phyloP scores from a whole-genome alignment of 2,329 filamentous ascomycete genomes.

The Botrytis byssoidea region DNA sequence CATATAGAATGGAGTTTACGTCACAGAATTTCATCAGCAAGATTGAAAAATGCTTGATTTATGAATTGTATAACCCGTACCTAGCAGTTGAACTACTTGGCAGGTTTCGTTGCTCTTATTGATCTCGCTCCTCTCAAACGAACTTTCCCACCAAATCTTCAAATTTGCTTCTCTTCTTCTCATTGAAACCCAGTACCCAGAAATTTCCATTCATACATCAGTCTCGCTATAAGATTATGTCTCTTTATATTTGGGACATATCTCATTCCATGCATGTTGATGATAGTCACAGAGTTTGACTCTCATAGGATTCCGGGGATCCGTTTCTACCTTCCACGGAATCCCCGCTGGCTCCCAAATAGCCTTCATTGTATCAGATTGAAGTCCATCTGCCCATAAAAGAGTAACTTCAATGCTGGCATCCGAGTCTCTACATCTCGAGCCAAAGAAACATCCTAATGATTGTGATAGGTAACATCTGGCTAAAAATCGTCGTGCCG shows the following conservation, averaged over 20 bases:
- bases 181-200: no score
- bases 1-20: not conserved
- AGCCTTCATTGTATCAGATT: not conserved
- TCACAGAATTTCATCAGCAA: not conserved
- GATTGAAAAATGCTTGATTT: not conserved
- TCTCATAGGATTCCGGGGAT: not conserved
- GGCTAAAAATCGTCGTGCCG: not conserved
- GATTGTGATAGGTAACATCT: not conserved
- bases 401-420: not conserved
- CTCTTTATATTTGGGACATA: not conserved
- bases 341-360: not conserved
- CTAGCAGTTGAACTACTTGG: no score
- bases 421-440: accelerated
- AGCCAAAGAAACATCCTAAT: not conserved
- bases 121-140: not conserved
- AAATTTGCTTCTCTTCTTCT: no score
- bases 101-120: no score
- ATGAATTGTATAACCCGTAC: no score
- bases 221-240: not conserved
- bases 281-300: not conserved
- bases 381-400: not conserved
- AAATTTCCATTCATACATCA: not conserved
- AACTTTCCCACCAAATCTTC: not conserved
- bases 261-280: not conserved
- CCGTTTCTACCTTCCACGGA: not conserved